Evolutionary conservation across 2,329 filamentous ascomycete genomes (phyloP), one percentile per base, ranked within the genome.

Genomic region (Mariannaea sp.): DNA sequence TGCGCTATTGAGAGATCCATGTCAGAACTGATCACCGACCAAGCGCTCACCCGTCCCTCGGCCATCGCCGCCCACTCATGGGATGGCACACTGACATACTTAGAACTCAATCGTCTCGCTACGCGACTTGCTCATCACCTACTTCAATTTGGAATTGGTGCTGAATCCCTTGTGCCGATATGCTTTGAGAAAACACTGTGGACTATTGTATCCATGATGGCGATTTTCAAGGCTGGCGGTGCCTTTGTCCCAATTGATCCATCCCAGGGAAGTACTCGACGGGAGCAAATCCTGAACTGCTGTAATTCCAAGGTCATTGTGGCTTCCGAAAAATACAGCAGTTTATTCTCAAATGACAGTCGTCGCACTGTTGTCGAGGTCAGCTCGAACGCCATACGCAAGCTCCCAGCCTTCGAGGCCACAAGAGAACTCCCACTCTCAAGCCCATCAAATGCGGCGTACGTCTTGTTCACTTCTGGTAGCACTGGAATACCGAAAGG

Each of bases 211-310:
- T 65, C 68, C 0, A 68, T 71, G 52, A 48, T 74, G 7, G 70
- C 58, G 4, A 65, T 71, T 1, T 53, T 73, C 22, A 72, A 70
- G 46, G 66, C 70, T 36, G 71, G 70, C 5, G 68, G 43, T 5
- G 61, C 61, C 6, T 68, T 64, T 36, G 56, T 60, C 8, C 69
- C 71, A 0, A 53, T 76, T 2, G 73, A 76, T 44, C 68, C 72
- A 10, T 68, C 70, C 38, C 58, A 72, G 44, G 73, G 75, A 1
- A 70, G 69, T 2, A 35, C 29, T 1, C 55, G 57, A 2, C 30
- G 48, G 3, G 3, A 39, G 7, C 20, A 41, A 1, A 51, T 51
- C 3, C 3, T 45, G 2, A 26, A 39, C 4, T 13, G 43, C 9
- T 8, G 33, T 2, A 26, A 27, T 4, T 22, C 33, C 4, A 17